A percentile compares a stretch with the other conserved stretches of the same genome.
phyloP scores from a whole-genome alignment of 768 basidiomycete species.

The Podaxis rugospora region DNA sequence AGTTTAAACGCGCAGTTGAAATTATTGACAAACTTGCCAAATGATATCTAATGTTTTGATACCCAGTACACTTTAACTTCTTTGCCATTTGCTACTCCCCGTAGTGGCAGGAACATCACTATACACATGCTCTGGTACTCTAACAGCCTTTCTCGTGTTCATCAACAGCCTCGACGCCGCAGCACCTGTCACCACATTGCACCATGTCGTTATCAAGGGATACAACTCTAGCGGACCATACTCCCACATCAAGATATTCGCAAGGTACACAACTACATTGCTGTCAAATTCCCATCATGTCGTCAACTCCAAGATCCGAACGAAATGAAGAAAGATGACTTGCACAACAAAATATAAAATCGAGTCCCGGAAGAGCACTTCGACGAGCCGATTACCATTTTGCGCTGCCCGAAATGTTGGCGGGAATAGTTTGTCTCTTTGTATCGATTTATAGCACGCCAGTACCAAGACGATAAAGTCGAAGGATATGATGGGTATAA shows the following conservation, averaged over 20 bases:
- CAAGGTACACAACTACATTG: not conserved
- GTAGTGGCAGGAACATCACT: not conserved
- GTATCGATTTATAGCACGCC: not conserved
- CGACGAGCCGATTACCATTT: not conserved
- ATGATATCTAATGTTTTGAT: not conserved
- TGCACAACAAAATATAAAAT: not conserved
- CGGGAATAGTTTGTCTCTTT: constrained; percentile 1
- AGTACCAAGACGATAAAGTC: not conserved
- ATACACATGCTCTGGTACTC: not conserved
- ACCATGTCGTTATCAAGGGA: not conserved
- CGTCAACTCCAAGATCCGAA: not conserved
- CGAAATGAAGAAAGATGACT: not conserved
- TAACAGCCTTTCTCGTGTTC: not conserved
- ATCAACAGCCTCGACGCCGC: constrained; percentile 1
- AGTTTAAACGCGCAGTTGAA: constrained; percentile 66
- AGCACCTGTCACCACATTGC: not conserved
- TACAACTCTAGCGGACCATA: constrained; percentile 1
- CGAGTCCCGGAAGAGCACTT: not conserved
- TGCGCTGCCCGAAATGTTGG: not conserved
- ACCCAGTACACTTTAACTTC: not conserved
- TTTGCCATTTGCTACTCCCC: constrained; percentile 4
- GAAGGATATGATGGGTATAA: not conserved
- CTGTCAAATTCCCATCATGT: not conserved
- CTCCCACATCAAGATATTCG: not conserved
- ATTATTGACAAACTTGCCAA: constrained; percentile 51